A percentile compares a stretch with the other conserved stretches of the same genome.
Evolutionary conservation across 1,139 yeast genomes (phyloP).

Genomic region (Meyerozyma guilliermondii): DNA sequence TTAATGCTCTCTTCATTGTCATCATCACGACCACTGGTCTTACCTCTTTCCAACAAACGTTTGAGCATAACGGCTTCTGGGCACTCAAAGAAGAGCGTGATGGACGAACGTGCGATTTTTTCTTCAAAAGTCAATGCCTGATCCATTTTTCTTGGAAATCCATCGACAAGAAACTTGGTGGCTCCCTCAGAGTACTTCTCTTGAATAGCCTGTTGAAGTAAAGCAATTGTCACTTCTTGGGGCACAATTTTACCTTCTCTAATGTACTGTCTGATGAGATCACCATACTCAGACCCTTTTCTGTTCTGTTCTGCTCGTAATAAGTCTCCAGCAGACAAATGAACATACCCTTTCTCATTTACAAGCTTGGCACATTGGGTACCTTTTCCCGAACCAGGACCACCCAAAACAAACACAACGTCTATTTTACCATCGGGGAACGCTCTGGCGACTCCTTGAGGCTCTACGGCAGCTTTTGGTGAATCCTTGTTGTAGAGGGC

Average conservation of each 20-base stretch:
- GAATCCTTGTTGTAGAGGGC: slow-evolving; percentile 37
- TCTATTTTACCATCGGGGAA: slow-evolving; percentile 62
- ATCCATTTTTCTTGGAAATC: slow-evolving; percentile 98
- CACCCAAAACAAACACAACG: slow-evolving; percentile 85
- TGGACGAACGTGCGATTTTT: slow-evolving; percentile 66
- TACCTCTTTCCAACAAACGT: slow-evolving; percentile 85
- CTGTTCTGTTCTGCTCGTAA: slow-evolving; percentile 88
- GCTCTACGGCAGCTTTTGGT: slow-evolving; percentile 48
- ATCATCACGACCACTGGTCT: slow-evolving; percentile 90
- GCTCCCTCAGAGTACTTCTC: slow-evolving; percentile 48
- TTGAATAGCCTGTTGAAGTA: slow-evolving; percentile 74
- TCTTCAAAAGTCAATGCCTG: slow-evolving; percentile 91
- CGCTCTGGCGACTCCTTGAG: slow-evolving; percentile 27
- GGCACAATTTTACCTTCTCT: slow-evolving; percentile 92
- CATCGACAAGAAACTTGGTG: slow-evolving; percentile 74
- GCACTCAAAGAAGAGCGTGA: slow-evolving; percentile 89
- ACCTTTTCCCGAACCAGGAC: slow-evolving; percentile 95
- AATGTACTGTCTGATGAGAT: slow-evolving; percentile 76
- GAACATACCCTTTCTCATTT: slow-evolving; percentile 74
- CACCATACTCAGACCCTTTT: slow-evolving; percentile 78
- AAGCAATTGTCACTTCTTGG: slow-evolving; percentile 86
- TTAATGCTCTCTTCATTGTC: slow-evolving; percentile 88
- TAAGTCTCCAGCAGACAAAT: slow-evolving; percentile 91
- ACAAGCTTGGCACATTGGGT: slow-evolving; percentile 91
- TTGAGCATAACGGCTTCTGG: slow-evolving; percentile 85